A percentile compares a stretch with the other conserved stretches of the same genome.
Conservation (phyloP, 1,139 yeast species). For the Diutina siamensis region DNA sequence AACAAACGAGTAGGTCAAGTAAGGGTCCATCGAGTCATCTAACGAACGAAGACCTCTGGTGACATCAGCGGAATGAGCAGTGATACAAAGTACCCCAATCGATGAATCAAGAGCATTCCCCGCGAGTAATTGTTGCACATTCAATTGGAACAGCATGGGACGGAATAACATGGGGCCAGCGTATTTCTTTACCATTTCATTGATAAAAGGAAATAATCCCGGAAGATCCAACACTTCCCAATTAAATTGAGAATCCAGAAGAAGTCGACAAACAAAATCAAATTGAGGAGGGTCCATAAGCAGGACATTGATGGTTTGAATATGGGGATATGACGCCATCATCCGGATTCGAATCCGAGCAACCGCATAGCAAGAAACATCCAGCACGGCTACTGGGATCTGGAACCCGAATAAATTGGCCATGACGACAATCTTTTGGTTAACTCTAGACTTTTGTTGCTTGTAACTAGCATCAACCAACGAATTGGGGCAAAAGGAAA, state of each 20-base stretch:
- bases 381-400: slow-evolving; percentile 50
- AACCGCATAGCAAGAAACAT: slow-evolving; percentile 52
- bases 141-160: slow-evolving; percentile 87
- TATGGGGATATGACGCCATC: slow-evolving; percentile 85
- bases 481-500: slow-evolving; percentile 86
- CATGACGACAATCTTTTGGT: slow-evolving; percentile 66
- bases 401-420: slow-evolving; percentile 57
- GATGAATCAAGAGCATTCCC: slow-evolving; percentile 77
- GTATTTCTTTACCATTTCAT: slow-evolving; percentile 75
- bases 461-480: slow-evolving; percentile 71
- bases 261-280: slow-evolving; percentile 64
- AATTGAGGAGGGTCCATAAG: slow-evolving; percentile 76
- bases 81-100: slow-evolving; percentile 72
- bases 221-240: slow-evolving; percentile 84
- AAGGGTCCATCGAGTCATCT: slow-evolving; percentile 85
- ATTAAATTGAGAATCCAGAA: slow-evolving; percentile 73
- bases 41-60: slow-evolving; percentile 57
- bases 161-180: slow-evolving; percentile 79
- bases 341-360: slow-evolving; percentile 76
- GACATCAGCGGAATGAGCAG: slow-evolving; percentile 52
- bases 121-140: slow-evolving; percentile 79
- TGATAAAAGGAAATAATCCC: slow-evolving; percentile 70
- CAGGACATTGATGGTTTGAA: slow-evolving; percentile 80
- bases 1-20: slow-evolving; percentile 58
- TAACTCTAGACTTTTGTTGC: slow-evolving; percentile 75